Conservation (phyloP, 2,329 filamentous ascomycete species). For the Trichoderma breve region DNA sequence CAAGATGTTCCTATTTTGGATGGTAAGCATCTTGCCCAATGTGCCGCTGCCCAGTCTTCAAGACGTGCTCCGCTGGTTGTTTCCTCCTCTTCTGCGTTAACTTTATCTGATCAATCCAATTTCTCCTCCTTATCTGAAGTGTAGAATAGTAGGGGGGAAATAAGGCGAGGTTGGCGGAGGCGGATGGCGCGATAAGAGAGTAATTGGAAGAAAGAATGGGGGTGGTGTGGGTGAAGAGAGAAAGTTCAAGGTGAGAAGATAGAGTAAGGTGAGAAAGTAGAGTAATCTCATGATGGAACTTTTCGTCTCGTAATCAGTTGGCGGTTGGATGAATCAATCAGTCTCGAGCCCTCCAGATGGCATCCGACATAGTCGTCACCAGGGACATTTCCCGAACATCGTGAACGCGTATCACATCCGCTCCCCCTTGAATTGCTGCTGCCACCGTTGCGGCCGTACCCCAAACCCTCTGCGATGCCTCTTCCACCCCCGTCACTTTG, state of each 20-base stretch:
- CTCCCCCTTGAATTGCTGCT: conserved; percentile 80
- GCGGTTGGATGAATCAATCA: too few relatives aligned
- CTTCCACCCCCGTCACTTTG: conserved; percentile 70
- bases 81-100: background rate
- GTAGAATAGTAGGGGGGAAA: too few relatives aligned
- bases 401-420: conserved; percentile 89
- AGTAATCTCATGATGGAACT: background rate
- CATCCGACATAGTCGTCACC: conserved; percentile 85
- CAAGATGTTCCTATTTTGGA: background rate
- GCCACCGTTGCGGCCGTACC: conserved; percentile 88
- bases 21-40: background rate
- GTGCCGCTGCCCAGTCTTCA: background rate
- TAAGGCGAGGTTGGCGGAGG: background rate
- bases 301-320: background rate
- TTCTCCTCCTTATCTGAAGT: background rate
- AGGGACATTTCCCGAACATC: conserved; percentile 84
- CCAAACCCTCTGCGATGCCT: conserved; percentile 69
- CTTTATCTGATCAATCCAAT: background rate
- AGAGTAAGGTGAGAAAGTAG: background rate
- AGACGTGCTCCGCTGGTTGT: background rate
- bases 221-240: background rate
- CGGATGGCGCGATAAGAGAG: background rate
- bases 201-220: background rate
- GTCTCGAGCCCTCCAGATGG: conserved; percentile 67
- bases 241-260: background rate